phyloP scores from a whole-genome alignment of 306 rosid species.

The Cajanus cajan region DNA sequence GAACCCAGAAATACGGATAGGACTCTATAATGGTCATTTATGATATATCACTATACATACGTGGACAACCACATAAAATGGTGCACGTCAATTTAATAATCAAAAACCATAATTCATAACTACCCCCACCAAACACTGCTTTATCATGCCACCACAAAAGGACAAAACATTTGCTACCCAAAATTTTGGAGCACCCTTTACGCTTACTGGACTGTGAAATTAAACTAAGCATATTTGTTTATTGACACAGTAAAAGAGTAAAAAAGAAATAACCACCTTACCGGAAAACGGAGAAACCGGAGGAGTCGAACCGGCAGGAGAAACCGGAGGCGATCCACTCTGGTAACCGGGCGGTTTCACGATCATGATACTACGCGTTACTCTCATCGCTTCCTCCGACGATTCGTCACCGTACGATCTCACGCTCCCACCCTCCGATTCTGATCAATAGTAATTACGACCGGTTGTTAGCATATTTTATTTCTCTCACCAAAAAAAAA shows the following conservation, averaged over 20 bases:
- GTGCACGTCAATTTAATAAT: constrained; percentile 7
- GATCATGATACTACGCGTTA: constrained; percentile 91
- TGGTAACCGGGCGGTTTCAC: constrained; percentile 75
- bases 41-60: not conserved
- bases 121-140: constrained; percentile 2
- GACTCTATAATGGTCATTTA: not conserved
- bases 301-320: constrained; percentile 88
- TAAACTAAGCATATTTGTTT: not conserved
- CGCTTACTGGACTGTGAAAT: not conserved
- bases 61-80: constrained; percentile 18
- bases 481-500: not conserved
- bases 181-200: not conserved
- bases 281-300: constrained; percentile 89
- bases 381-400: constrained; percentile 48
- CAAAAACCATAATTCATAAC: constrained; percentile 9
- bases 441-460: constrained; percentile 35
- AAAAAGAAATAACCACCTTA: constrained; percentile 34
- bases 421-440: constrained; percentile 48
- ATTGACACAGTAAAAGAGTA: not conserved
- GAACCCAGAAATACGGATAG: not conserved
- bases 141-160: not conserved
- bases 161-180: constrained; percentile 35
- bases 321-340: constrained; percentile 71
- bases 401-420: constrained; percentile 55
- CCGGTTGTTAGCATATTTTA: not conserved